Base-by-base conservation (phyloP, 2,329 filamentous ascomycete genomes). In the Botrytis tulipae region DNA sequence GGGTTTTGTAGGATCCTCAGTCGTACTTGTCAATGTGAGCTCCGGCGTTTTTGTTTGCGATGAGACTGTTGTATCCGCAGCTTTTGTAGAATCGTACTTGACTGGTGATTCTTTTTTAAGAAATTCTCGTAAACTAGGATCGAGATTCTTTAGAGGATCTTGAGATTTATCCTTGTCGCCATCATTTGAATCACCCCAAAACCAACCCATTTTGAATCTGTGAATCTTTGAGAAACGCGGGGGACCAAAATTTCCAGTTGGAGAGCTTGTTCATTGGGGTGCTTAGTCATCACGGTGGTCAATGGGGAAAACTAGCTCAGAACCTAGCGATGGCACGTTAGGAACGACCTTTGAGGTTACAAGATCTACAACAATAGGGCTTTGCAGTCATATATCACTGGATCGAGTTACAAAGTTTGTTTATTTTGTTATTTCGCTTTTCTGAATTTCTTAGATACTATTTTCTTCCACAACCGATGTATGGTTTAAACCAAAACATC, bases 31-130 rank as follows among this genome's bases (percentile, higher is more conserved):
- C 29, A 67, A 25, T 65, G 70, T 65, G 71, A 63, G 72, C 51
- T 54, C 48, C 51, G 62, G 48, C 44, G 48, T 67, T 54, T 68
- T 69, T 35, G 70, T 40, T 67, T 76, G 61, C 65, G 71, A 40
- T 61, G 51, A 44, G 14, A 74, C 32, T 51, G 74, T 32, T 70
- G 77, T 25, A 40, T 74, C 66, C 51, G 76, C 72, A 12, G 79
- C 71, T 44, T 77, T 75, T 25, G 77, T 76, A 25, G 79, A 66
- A 57, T 75, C 75, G 75, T 82, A 80, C 75, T 89, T 87, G 72
- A 86, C 82, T n/a, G 90, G 88, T 10, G 89, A 86, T 84, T 92
- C 89, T 82, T 89, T 87, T 76, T 90, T 84, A 75, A 93, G 86
- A 80, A 91, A 92, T 48, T 91, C 88, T 77, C 87, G 87, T 29